Evolutionary conservation across 169 alveolate genomes (phyloP).

Genomic region (Cryptosporidium parvum): DNA sequence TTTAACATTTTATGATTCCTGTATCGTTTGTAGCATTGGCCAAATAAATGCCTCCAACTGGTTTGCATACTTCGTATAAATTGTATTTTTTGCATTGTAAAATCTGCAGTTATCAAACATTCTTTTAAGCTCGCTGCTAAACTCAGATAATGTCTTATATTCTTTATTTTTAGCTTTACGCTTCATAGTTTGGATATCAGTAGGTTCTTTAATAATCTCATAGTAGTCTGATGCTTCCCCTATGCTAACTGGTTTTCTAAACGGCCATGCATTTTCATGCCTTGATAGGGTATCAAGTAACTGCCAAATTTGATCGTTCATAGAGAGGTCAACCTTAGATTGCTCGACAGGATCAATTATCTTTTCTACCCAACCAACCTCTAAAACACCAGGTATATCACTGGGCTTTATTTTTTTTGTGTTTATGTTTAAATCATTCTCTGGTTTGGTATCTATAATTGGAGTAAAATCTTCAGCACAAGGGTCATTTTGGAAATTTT

Average conservation of each 20-base stretch:
- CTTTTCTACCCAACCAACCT: constrained; percentile 92
- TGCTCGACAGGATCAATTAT: constrained; percentile 74
- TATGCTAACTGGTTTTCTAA: constrained; percentile 94
- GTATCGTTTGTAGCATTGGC: constrained; percentile 83
- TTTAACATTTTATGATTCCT: constrained; percentile 12
- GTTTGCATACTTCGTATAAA: constrained; percentile 96
- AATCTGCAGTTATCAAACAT: constrained; percentile 96
- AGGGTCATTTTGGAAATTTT: background rate
- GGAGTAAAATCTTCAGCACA: background rate
- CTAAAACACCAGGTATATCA: constrained; percentile 93
- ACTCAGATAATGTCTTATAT: constrained; percentile 89
- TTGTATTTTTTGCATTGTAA: constrained; percentile 94
- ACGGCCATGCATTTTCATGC: constrained; percentile 94
- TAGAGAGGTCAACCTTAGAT: constrained; percentile 76
- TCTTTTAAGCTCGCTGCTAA: constrained; percentile 93
- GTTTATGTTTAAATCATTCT: background rate
- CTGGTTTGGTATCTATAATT: constrained; percentile 5
- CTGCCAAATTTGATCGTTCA: constrained; percentile 86
- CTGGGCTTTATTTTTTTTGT: constrained; percentile 80
- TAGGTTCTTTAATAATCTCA: constrained; percentile 95
- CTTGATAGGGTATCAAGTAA: constrained; percentile 84
- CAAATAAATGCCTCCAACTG: constrained; percentile 92
- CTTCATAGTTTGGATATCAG: constrained; percentile 94
- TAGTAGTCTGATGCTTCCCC: constrained; percentile 97
- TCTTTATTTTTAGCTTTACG: constrained; percentile 89